Base-by-base conservation (phyloP, 192 early-diverging fungal species). In the Entomortierella beljakovae region DNA sequence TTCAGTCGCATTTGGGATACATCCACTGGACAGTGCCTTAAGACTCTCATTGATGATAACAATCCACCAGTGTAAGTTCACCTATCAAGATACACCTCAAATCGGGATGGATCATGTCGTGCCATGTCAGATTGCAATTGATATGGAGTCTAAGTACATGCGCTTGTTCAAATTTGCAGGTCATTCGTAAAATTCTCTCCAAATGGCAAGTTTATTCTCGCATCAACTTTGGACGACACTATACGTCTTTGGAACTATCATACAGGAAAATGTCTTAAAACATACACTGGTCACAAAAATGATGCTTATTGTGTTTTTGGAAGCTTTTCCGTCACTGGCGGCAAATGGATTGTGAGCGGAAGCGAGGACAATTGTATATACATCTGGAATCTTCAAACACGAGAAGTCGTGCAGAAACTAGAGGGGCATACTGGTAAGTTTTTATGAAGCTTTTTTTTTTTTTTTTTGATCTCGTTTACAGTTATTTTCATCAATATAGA, bases 181-280 rank as follows among this genome's bases (percentile, higher is more conserved):
- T 93, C 95, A 8, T 98, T 94, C 86, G 96, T 97, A 16, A 97
- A 96, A 80, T 99, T 99, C 79, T 99, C 97, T 33, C 98, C 98
- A 37, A 99, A 99, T 81, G 95, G 97, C 60, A 98, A 99, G 85
- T 99, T 95, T 73, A 96, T 99, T 65, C 85, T 99, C 42, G 95
- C 98, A 10, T 91, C 95, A 10, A 97, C 95, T 11, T 87, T 94
- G 55, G 97, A 99, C 86, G 94, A 88, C 71, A 98, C 95, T 29
- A 82, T 99, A 53, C 90, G 96, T 13, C 87, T 99, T 51, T 99
- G 98, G 98, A 93, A 91, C 81, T 94, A 95, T 76, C 92, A 95
- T 31, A 94, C 91, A 26, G 94, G 94, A 35, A 98, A 99, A 73
- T 98, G 96, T 61, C 81, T 99, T n/a, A 99, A 99, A 82, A 91